Percentiles rank a stretch among this genome's conserved stretches.
These are phyloP conservation scores for Coniella vitis DNA, from an alignment of 2,329 filamentous ascomycete species.

Conservation along the genomic window DNA sequence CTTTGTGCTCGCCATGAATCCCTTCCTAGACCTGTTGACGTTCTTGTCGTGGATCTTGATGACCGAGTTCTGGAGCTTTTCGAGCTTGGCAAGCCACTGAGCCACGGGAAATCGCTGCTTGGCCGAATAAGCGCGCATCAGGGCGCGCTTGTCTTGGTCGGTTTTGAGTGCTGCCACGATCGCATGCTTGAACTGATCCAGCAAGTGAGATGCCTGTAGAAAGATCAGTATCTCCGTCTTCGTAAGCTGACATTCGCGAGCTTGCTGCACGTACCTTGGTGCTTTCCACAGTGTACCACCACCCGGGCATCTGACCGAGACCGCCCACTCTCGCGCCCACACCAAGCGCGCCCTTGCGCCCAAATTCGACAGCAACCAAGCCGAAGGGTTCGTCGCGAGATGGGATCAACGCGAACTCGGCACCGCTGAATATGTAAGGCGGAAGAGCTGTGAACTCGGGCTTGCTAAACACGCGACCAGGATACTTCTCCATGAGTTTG, in stretches of 20 bases:
- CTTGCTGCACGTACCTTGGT: slow-evolving; percentile 37
- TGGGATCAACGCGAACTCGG: slow-evolving; percentile 62
- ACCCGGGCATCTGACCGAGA: slow-evolving; percentile 61
- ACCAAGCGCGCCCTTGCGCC: slow-evolving; percentile 58
- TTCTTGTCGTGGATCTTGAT: slow-evolving; percentile 34
- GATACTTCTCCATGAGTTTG: slow-evolving; percentile 58
- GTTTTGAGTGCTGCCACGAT: slow-evolving; percentile 53
- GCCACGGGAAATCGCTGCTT: slow-evolving; percentile 60
- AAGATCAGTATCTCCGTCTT: not conserved
- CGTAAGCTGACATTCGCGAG: not conserved
- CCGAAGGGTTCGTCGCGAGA: slow-evolving; percentile 67
- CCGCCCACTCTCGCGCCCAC: slow-evolving; percentile 59
- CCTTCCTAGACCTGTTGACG: slow-evolving; percentile 20
- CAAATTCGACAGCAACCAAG: slow-evolving; percentile 61
- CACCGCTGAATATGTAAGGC: slow-evolving; percentile 59
- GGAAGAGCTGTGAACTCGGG: slow-evolving; percentile 62
- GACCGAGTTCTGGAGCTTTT: slow-evolving; percentile 51
- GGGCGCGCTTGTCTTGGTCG: slow-evolving; percentile 45
- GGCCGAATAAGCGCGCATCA: slow-evolving; percentile 57
- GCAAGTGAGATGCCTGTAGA: slow-evolving; percentile 38
- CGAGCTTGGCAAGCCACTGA: slow-evolving; percentile 58
- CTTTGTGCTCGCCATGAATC: slow-evolving; percentile 17
- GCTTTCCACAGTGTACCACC: slow-evolving; percentile 64
- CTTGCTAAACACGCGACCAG: slow-evolving; percentile 58
- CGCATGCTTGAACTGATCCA: slow-evolving; percentile 57